A percentile compares a stretch with the other conserved stretches of the same genome.
Evolutionary conservation across 2,329 filamentous ascomycete species (phyloP).

Genomic region (Botrytis fabae): DNA sequence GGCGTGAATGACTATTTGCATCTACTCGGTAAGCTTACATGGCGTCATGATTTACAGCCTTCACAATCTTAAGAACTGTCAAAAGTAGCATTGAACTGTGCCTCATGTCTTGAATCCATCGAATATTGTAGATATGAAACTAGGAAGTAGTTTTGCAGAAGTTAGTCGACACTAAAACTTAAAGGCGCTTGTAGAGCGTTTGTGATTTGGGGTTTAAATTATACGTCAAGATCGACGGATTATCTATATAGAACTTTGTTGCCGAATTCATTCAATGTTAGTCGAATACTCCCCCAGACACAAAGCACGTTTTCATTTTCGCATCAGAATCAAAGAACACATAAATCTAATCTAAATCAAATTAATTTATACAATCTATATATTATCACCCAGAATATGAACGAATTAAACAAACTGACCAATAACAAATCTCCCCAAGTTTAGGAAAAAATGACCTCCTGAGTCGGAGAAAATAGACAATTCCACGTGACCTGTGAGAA

Average conservation of each 20-base stretch:
- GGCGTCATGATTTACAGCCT: background rate
- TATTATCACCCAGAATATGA: background rate
- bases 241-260: background rate
- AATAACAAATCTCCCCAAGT: background rate
- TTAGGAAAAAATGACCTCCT: background rate
- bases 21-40: background rate
- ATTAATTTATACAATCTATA: background rate
- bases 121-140: background rate
- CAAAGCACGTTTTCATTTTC: background rate
- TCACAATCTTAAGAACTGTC: background rate
- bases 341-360: background rate
- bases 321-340: background rate
- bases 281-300: no score
- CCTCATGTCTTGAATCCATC: background rate
- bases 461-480: background rate
- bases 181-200: background rate
- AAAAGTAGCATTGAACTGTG: background rate
- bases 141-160: background rate
- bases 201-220: background rate
- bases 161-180: background rate
- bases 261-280: background rate
- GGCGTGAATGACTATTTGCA: background rate
- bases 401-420: background rate
- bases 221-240: background rate
- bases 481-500: background rate